phyloP scores from a whole-genome alignment of 768 basidiomycete genomes.

The Trametes cinnabarina region DNA sequence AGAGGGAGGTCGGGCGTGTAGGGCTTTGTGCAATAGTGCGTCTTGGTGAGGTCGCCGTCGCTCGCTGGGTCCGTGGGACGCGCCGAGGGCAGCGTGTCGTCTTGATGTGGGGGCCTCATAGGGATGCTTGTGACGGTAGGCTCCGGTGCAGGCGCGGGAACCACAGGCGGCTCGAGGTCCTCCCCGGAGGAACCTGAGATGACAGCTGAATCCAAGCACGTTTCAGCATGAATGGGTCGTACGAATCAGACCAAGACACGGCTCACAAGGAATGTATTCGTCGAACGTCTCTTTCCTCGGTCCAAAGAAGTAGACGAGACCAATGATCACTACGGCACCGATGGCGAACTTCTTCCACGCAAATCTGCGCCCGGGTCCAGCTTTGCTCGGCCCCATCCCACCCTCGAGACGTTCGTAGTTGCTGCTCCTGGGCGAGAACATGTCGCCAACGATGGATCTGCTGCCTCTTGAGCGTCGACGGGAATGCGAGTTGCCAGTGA shows the following conservation, averaged over 20 bases:
- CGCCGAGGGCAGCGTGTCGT: conserved; percentile 12
- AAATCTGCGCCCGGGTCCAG: conserved; percentile 27
- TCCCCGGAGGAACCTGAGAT: conserved; percentile 10
- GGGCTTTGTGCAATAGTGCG: conserved; percentile 66
- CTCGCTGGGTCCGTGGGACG: conserved; percentile 62
- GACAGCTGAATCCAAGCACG: conserved; percentile 10
- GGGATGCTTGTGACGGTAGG: neutral
- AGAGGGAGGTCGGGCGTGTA: conserved; percentile 49
- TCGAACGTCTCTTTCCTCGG: conserved; percentile 40
- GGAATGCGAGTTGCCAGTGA: neutral
- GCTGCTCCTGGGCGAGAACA: conserved; percentile 39
- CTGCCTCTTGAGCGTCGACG: conserved; percentile 8
- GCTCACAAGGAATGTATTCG: conserved; percentile 30
- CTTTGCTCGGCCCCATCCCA: conserved; percentile 51
- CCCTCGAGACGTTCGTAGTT: conserved; percentile 63
- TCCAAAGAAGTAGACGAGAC: conserved; percentile 65
- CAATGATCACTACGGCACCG: conserved; percentile 53
- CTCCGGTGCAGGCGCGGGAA: neutral
- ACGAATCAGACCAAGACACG: neutral
- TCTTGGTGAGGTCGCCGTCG: conserved; percentile 72
- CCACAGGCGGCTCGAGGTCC: neutral
- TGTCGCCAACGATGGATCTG: conserved; percentile 1
- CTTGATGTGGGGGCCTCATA: conserved; percentile 12
- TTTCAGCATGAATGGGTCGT: neutral
- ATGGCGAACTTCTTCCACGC: conserved; percentile 70